A percentile compares a stretch with the other conserved stretches of the same genome.
Evolutionary conservation across 768 basidiomycete species (phyloP).

Genomic region (Tulasnella calospora): DNA sequence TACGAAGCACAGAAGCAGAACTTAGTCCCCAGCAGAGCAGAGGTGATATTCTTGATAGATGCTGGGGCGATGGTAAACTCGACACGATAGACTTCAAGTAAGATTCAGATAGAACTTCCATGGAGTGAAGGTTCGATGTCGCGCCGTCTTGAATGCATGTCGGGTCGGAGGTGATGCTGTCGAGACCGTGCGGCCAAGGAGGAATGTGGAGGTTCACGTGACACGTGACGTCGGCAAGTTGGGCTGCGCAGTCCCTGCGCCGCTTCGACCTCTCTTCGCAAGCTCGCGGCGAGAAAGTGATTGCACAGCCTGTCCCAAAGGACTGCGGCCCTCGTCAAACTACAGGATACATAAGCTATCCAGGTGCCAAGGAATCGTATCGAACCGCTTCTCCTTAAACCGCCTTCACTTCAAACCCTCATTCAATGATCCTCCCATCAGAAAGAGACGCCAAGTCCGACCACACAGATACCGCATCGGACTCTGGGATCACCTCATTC

Average conservation of each 20-base stretch:
- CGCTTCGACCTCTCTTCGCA: too few relatives aligned
- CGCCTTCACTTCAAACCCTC: neutral
- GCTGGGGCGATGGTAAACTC: neutral
- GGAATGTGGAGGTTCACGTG: neutral
- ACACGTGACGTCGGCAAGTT: neutral
- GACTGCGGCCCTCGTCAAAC: neutral
- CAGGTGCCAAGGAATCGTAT: neutral
- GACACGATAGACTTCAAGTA: too few relatives aligned
- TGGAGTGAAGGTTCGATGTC: too few relatives aligned
- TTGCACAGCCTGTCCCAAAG: neutral
- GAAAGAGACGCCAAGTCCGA: constrained; percentile 5
- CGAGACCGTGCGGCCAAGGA: neutral
- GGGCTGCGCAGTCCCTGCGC: too few relatives aligned
- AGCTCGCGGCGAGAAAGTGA: neutral
- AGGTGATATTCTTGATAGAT: neutral
- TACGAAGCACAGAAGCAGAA: neutral
- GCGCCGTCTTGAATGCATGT: too few relatives aligned
- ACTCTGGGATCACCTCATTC: neutral
- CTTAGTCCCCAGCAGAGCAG: neutral
- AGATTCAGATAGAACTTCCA: too few relatives aligned
- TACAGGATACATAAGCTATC: neutral
- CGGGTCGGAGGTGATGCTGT: neutral
- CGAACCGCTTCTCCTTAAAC: neutral
- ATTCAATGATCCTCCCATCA: neutral
- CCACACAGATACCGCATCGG: neutral